These are phyloP conservation scores for Eleusine indica DNA, from an alignment of 176 grass and related monocot genomes.

Conservation along the genomic window DNA sequence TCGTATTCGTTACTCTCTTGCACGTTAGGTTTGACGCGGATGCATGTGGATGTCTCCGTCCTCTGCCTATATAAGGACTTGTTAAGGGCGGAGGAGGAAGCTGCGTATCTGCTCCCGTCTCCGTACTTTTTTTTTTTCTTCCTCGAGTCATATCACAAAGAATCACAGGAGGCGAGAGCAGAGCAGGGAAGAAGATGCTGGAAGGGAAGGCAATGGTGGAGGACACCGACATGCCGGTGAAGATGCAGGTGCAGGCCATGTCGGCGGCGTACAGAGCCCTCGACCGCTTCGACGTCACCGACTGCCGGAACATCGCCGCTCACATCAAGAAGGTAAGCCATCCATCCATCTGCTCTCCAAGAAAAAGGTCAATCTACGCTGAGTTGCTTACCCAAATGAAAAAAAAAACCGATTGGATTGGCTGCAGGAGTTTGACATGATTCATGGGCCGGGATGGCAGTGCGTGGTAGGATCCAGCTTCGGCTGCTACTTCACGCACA, in stretches of 20 bases:
- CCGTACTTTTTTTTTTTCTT: background rate
- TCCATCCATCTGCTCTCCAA: background rate
- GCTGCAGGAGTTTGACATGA: constrained; percentile 79
- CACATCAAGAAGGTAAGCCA: constrained; percentile 84
- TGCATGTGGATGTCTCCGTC: background rate
- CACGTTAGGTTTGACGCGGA: constrained; percentile 45
- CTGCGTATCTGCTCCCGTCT: background rate
- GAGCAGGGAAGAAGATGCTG: constrained; percentile 45
- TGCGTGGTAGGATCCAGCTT: constrained; percentile 92
- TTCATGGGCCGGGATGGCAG: constrained; percentile 84
- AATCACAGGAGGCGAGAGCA: background rate
- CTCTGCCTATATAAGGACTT: background rate
- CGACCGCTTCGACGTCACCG: constrained; percentile 87
- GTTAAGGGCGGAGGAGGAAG: background rate
- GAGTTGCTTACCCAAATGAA: background rate
- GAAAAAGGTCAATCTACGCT: background rate
- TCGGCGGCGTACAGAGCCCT: constrained; percentile 78
- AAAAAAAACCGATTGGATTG: background rate
- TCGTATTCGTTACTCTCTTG: background rate
- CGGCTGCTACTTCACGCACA: constrained; percentile 97
- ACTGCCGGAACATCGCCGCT: constrained; percentile 78
- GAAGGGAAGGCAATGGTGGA: constrained; percentile 94
- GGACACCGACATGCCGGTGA: constrained; percentile 95
- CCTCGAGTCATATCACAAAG: background rate
- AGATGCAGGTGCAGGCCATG: constrained; percentile 93